phyloP scores from a whole-genome alignment of 2,329 filamentous ascomycete species.

The Monilinia laxa region DNA sequence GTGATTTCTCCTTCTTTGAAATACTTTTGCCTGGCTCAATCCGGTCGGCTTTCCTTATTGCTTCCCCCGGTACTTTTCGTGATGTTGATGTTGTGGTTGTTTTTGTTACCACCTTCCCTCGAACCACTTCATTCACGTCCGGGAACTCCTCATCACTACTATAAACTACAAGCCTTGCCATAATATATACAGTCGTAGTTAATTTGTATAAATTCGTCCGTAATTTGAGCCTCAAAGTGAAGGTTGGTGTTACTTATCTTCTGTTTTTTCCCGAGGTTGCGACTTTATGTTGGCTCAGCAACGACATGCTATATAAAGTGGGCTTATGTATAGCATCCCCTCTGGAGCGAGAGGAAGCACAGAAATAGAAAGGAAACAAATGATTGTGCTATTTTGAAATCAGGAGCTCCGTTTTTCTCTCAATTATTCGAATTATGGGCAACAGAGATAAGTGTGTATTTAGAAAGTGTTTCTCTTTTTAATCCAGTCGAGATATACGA shows the following conservation, averaged over 20 bases:
- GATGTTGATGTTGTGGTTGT: background rate
- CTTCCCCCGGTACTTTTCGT: background rate
- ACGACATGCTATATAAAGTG: slow-evolving; percentile 15
- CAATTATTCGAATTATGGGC: no score
- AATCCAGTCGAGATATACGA: no score
- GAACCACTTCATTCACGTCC: slow-evolving; percentile 26
- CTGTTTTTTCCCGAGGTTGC: slow-evolving; percentile 4
- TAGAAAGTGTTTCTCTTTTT: background rate
- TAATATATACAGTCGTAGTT: slow-evolving; percentile 10
- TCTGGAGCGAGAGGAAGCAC: no score
- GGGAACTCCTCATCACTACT: slow-evolving; percentile 34
- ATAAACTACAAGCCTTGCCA: slow-evolving; percentile 31
- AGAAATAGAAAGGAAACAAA: no score
- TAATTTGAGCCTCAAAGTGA: background rate
- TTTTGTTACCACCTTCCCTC: slow-evolving; percentile 9
- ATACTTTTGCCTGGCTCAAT: background rate
- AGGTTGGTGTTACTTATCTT: slow-evolving; percentile 1
- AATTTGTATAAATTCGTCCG: background rate
- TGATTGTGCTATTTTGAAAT: no score
- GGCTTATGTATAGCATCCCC: background rate
- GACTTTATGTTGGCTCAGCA: slow-evolving; percentile 21
- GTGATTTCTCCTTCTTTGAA: slow-evolving; percentile 4
- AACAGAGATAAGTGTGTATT: no score
- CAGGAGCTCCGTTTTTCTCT: no score
- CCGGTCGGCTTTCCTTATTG: background rate